Evolutionary conservation across 768 basidiomycete species (phyloP).

Genomic region (Leucocoprinus sp.): DNA sequence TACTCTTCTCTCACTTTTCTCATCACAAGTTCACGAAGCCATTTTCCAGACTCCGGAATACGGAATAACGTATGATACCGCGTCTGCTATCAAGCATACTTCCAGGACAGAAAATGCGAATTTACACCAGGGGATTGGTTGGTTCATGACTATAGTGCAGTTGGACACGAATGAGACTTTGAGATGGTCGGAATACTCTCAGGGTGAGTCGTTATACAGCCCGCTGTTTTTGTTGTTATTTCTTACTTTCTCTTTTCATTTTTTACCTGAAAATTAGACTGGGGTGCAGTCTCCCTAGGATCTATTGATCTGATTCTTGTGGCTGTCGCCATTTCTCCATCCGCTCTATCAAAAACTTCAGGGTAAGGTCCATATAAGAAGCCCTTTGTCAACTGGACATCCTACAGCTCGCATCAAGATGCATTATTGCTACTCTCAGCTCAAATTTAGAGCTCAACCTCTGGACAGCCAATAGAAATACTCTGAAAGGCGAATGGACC

Average conservation of each 20-base stretch:
- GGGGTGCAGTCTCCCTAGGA: constrained; percentile 61
- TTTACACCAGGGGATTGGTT: constrained; percentile 38
- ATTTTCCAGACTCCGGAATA: constrained; percentile 58
- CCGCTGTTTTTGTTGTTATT: no score
- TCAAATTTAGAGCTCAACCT: constrained; percentile 71
- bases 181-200: constrained; percentile 42
- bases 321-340: constrained; percentile 60
- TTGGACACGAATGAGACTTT: constrained; percentile 34
- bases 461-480: constrained; percentile 61
- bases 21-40: neutral
- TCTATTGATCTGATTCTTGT: constrained; percentile 62
- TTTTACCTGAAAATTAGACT: constrained; percentile 38
- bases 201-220: constrained; percentile 29
- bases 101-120: constrained; percentile 21
- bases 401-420: constrained; percentile 31
- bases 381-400: neutral
- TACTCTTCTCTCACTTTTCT: constrained; percentile 22
- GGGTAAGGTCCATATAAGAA: constrained; percentile 35
- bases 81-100: constrained; percentile 39
- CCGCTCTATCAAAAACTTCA: constrained; percentile 46
- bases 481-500: constrained; percentile 65
- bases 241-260: neutral
- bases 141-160: constrained; percentile 72
- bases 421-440: constrained; percentile 57
- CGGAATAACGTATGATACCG: constrained; percentile 58